Evolutionary conservation across 495 filamentous ascomycete genomes (phyloP).

Genomic region (Daldinia caldariorum): DNA sequence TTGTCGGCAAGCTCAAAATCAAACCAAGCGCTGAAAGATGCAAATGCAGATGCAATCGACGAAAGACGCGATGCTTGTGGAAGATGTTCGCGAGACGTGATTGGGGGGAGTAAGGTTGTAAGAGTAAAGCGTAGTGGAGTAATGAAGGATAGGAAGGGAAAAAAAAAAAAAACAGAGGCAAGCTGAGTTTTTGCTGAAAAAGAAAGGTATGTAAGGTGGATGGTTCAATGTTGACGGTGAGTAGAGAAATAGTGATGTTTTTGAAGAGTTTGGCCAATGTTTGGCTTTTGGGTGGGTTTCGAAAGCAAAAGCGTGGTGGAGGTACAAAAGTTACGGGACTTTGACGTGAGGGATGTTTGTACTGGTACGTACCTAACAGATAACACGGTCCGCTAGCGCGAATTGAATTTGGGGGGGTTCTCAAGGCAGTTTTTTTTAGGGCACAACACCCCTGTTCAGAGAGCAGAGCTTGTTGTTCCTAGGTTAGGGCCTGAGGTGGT

Average conservation of each 20-base stretch:
- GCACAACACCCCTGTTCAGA: conserved; percentile 11
- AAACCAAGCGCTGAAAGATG: conserved; percentile 23
- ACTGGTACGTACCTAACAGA: conserved; percentile 7
- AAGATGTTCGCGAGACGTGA: not conserved
- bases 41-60: conserved; percentile 24
- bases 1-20: conserved; percentile 26
- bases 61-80: conserved; percentile 25
- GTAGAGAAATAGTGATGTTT: conserved; percentile 43
- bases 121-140: not conserved
- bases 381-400: conserved; percentile 40
- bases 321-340: conserved; percentile 13
- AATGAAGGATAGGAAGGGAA: conserved; percentile 30
- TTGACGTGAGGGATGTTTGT: conserved; percentile 12
- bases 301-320: conserved; percentile 22
- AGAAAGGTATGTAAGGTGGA: conserved; percentile 7
- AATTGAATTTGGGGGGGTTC: conserved; percentile 8
- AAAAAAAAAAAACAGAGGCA: conserved; percentile 18
- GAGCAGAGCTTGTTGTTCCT: not conserved
- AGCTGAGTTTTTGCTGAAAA: not conserved
- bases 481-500: not conserved
- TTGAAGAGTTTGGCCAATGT: conserved; percentile 43
- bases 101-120: conserved; percentile 1
- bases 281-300: conserved; percentile 39
- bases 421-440: conserved; percentile 17
- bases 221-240: conserved; percentile 37